Base-by-base conservation (phyloP, 129 eudicot species). In the Tanacetum coccineum region DNA sequence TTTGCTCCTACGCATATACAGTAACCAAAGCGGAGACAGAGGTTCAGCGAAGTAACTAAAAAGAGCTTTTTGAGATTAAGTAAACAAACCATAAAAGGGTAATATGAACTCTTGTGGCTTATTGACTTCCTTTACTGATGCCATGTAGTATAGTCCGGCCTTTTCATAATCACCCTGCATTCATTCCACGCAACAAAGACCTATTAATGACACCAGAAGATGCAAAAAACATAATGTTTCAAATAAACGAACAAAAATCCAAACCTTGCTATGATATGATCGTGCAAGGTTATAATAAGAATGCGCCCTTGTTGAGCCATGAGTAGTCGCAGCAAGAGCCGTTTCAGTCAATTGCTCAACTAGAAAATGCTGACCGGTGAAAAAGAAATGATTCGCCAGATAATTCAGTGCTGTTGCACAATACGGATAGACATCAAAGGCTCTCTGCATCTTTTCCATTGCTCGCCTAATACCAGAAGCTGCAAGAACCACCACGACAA, bases 131-230 rank as follows among this genome's bases (percentile, higher is more conserved):
- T 94, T 94, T 48, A 94, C 95, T 59, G 99, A 93, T 25, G 95
- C 96, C 99, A 93, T 89, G 79, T 93, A 93, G 76, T 88, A 89
- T 66, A 81, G 73, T 59, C 93, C 95, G 62, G 96, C 99, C 64
- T 89, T 93, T 67, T 93, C 99, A 87, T 86, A 94, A 81, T 94
- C 99, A 64, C 96, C 99, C 99, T 89, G 66, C 79, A 81, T 67
- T 36, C 40, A 50, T 68, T n/a, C n/a, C n/a, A n/a, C n/a, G n/a
- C n/a, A n/a, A n/a, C n/a, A n/a, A n/a, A n/a, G n/a, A n/a, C n/a
- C n/a, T n/a, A n/a, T n/a, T n/a, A n/a, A n/a, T n/a, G 55, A 19
- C 21, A 57, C 32, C 46, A 74, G 36, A 32, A 53, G 7, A 44
- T 56, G 26, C 40, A 67, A 39, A 10, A 32, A 56, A 74, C 40